Evolutionary conservation across 495 filamentous ascomycete species (phyloP).

Genomic region (Parathielavia appendiculata): DNA sequence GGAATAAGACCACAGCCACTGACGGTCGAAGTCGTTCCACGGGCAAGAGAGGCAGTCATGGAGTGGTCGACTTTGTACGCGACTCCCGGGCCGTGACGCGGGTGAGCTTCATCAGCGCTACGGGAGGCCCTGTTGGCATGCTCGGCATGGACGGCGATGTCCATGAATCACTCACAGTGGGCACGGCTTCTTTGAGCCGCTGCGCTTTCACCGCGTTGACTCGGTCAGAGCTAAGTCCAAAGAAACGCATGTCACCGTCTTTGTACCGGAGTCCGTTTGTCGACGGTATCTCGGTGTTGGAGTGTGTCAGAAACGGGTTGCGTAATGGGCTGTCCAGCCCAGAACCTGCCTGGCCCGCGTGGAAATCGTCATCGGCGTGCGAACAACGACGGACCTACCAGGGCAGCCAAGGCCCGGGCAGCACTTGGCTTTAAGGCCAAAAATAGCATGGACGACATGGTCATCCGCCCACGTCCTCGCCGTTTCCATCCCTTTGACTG

Average conservation of each 20-base stretch:
- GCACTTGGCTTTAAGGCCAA: neutral
- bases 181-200: neutral
- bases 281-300: neutral
- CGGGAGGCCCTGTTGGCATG: slow-evolving; percentile 5
- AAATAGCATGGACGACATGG: neutral
- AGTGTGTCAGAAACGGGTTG: neutral
- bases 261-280: neutral
- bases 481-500: slow-evolving; percentile 4
- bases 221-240: slow-evolving; percentile 7
- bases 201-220: neutral
- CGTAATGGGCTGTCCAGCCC: neutral
- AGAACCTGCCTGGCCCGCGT: slow-evolving; percentile 10
- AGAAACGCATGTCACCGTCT: neutral
- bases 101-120: neutral
- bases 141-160: slow-evolving; percentile 3
- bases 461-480: slow-evolving; percentile 7
- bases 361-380: slow-evolving; percentile 9
- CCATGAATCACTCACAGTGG: slow-evolving; percentile 1
- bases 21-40: neutral
- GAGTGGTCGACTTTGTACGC: slow-evolving; percentile 10
- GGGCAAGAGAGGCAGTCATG: neutral
- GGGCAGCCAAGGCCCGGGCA: neutral
- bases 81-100: neutral
- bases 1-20: neutral
- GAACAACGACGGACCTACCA: neutral